phyloP scores from a whole-genome alignment of 202 grass and related monocot genomes.

The Digitaria exilis region DNA sequence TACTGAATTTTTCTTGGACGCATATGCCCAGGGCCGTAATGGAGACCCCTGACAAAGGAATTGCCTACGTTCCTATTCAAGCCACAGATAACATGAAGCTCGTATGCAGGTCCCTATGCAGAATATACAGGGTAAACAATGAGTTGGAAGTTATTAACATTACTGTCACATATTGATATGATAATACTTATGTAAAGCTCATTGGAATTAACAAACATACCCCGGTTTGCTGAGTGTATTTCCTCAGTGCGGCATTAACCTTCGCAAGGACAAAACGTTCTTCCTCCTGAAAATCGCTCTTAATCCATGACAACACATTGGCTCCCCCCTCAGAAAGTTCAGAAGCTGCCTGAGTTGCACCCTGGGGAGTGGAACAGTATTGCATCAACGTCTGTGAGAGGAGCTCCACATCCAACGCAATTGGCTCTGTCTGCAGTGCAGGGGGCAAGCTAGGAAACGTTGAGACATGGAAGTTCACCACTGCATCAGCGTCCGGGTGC shows the following conservation, averaged over 20 bases:
- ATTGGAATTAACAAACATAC: not conserved
- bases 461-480: not conserved
- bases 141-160: not conserved
- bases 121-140: not conserved
- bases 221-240: not conserved
- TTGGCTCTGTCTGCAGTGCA: not conserved
- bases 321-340: not conserved
- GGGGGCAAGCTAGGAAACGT: not conserved
- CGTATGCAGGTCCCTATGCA: slow-evolving; percentile 1
- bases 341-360: not conserved
- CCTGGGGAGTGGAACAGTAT: not conserved
- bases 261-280: not conserved
- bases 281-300: not conserved
- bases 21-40: not conserved
- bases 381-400: not conserved
- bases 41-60: not conserved
- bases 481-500: not conserved
- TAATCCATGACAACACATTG: not conserved
- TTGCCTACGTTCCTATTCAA: slow-evolving; percentile 19
- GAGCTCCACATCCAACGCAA: not conserved
- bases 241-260: slow-evolving; percentile 6
- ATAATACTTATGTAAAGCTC: not conserved
- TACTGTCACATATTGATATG: not conserved
- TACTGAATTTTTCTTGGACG: not conserved
- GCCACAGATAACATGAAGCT: slow-evolving; percentile 21